phyloP scores from a whole-genome alignment of 1,284 basidiomycete species.

The Moesziomyces sp. region DNA sequence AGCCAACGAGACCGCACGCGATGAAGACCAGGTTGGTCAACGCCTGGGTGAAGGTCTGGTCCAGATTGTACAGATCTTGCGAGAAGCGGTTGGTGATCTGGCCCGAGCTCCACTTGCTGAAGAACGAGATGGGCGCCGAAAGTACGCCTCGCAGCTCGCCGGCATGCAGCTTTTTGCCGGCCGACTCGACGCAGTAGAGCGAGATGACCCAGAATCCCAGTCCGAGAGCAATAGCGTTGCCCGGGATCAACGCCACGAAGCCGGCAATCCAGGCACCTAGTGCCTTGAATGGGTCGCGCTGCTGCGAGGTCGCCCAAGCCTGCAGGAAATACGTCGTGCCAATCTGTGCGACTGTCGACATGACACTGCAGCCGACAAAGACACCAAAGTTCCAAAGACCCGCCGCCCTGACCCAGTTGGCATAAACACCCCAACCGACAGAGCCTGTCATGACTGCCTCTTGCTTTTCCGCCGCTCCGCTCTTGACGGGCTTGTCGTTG shows the following conservation, averaged over 20 bases:
- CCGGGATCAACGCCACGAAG: conserved; percentile 6
- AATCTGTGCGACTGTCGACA: not conserved
- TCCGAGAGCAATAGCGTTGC: conserved; percentile 17
- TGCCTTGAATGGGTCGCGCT: conserved; percentile 24
- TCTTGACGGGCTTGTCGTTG: conserved; percentile 25
- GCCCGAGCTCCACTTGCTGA: conserved; percentile 42
- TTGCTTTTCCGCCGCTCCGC: conserved; percentile 22
- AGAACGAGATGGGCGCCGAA: conserved; percentile 45
- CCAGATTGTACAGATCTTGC: conserved; percentile 53
- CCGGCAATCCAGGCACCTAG: conserved; percentile 29
- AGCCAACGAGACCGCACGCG: conserved; percentile 13
- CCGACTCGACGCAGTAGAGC: conserved; percentile 13
- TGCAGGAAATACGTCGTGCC: conserved; percentile 29
- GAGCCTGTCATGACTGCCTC: conserved; percentile 40
- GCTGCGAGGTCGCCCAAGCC: conserved; percentile 33
- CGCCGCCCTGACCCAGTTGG: conserved; percentile 26
- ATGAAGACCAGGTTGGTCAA: conserved; percentile 22
- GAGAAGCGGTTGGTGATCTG: conserved; percentile 58
- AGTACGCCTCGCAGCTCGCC: conserved; percentile 35
- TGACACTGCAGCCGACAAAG: not conserved
- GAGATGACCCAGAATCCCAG: conserved; percentile 18
- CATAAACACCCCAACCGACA: conserved; percentile 33
- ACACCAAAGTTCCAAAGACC: conserved; percentile 10
- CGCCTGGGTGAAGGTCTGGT: conserved; percentile 29
- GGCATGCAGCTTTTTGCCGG: conserved; percentile 36